Evolutionary conservation across 805 yeast genomes (phyloP).

Genomic region (Lipomyces sp.): DNA sequence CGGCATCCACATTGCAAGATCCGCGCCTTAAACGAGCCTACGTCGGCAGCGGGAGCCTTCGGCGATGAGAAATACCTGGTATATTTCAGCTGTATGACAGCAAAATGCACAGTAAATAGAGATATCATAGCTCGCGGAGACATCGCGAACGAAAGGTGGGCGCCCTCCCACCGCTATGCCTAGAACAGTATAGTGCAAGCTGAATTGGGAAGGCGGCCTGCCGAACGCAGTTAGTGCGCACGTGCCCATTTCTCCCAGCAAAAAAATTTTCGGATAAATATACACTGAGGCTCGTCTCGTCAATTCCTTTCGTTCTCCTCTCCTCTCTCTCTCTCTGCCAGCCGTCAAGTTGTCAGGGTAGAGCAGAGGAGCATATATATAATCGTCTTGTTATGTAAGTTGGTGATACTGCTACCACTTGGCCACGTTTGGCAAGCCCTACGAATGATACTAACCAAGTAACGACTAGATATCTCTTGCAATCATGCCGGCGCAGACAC

Average conservation of each 20-base stretch:
- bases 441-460: too few species aligned
- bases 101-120: too few species aligned
- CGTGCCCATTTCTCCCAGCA: background rate
- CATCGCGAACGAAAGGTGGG: background rate
- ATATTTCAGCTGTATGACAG: too few species aligned
- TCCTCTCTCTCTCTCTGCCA: conserved; percentile 15
- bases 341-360: conserved; percentile 6
- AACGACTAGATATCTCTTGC: conserved; percentile 1
- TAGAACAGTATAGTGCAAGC: too few species aligned
- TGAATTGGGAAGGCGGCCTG: background rate
- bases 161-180: background rate
- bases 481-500: conserved; percentile 20
- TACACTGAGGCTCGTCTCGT: background rate
- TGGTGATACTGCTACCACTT: too few species aligned
- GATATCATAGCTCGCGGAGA: too few species aligned
- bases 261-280: conserved; percentile 5
- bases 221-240: conserved; percentile 2
- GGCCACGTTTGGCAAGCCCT: too few species aligned
- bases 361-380: conserved; percentile 13
- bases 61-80: too few species aligned
- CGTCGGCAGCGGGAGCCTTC: too few species aligned
- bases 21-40: too few species aligned
- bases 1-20: too few species aligned
- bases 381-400: too few species aligned
- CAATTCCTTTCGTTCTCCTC: background rate